Evolutionary conservation across 2,329 filamentous ascomycete genomes (phyloP).

Genomic region (Trichophyton mentagrophytes): DNA sequence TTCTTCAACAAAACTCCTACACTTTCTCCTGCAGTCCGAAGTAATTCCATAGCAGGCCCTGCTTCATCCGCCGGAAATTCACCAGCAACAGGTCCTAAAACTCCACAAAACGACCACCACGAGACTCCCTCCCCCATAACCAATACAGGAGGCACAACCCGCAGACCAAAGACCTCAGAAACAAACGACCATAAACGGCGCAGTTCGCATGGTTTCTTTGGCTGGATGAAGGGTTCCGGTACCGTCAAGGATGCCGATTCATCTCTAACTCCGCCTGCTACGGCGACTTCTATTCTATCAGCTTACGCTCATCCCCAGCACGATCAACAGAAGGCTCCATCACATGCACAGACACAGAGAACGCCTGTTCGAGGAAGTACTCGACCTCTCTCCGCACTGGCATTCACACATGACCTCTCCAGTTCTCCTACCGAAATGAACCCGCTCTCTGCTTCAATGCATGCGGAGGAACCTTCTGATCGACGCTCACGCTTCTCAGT

Average conservation of each 20-base stretch:
- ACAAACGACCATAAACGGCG: conserved; percentile 26
- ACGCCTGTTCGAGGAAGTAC: not conserved
- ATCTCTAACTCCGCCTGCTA: not conserved
- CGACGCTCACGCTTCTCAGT: not conserved
- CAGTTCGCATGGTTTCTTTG: conserved; percentile 26
- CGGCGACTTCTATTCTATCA: not conserved
- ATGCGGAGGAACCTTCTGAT: not conserved
- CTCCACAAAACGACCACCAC: not conserved
- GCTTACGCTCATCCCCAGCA: not conserved
- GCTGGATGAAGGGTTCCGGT: conserved; percentile 28
- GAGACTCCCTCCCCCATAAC: not conserved
- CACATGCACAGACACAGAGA: not conserved
- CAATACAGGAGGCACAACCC: not conserved
- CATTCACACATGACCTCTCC: not conserved
- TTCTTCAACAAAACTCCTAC: conserved; percentile 24
- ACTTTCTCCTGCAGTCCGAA: conserved; percentile 8
- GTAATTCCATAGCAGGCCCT: not conserved
- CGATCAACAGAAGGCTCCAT: not conserved
- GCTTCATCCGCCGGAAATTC: conserved; percentile 10
- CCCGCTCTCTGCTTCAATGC: not conserved
- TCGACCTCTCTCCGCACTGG: not conserved
- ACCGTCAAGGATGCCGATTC: not conserved
- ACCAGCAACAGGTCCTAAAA: not conserved
- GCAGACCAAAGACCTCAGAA: conserved; percentile 13
- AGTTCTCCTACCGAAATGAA: not conserved